phyloP scores from a whole-genome alignment of 2,329 filamentous ascomycete species.

The Taxawa tesnikishii region DNA sequence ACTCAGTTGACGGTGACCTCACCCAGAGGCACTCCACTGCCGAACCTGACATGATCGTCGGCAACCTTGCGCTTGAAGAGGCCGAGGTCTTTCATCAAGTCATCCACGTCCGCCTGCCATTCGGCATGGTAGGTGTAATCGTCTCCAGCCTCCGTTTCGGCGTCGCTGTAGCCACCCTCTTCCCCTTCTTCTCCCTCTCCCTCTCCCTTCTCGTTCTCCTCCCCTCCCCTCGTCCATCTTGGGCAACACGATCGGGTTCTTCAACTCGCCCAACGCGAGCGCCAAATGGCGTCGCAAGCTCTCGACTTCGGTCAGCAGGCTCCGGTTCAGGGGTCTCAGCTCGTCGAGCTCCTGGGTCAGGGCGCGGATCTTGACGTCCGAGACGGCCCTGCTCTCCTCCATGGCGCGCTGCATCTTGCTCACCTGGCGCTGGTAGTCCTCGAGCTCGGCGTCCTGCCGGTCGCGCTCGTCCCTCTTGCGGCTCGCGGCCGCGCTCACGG shows the following conservation, averaged over 20 bases:
- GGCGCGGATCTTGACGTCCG: slow-evolving; percentile 86
- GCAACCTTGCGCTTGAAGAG: slow-evolving; percentile 77
- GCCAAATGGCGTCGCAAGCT: slow-evolving; percentile 77
- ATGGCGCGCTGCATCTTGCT: slow-evolving; percentile 84
- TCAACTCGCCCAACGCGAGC: slow-evolving; percentile 71
- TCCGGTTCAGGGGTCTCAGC: slow-evolving; percentile 40
- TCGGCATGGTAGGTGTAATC: slow-evolving; percentile 32
- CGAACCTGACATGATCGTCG: slow-evolving; percentile 62
- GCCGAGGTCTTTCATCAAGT: slow-evolving; percentile 66
- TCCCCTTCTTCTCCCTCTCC: slow-evolving; percentile 48
- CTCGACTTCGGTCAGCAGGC: slow-evolving; percentile 61
- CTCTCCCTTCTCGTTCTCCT: slow-evolving; percentile 27
- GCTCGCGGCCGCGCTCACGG: slow-evolving; percentile 42
- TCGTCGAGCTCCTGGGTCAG: slow-evolving; percentile 45
- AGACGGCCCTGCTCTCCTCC: slow-evolving; percentile 84
- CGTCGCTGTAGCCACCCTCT: slow-evolving; percentile 30
- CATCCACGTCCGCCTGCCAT: slow-evolving; percentile 71
- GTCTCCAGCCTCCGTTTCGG: slow-evolving; percentile 40
- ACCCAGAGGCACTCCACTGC: neutral
- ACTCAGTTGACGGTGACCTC: neutral
- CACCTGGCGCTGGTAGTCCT: slow-evolving; percentile 90
- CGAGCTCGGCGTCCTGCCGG: slow-evolving; percentile 69
- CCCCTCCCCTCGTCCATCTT: slow-evolving; percentile 22
- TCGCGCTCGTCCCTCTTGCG: slow-evolving; percentile 62
- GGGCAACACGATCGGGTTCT: slow-evolving; percentile 71